These are phyloP conservation scores for Russula vinacea DNA, from an alignment of 768 basidiomycete genomes.

Conservation along the genomic window DNA sequence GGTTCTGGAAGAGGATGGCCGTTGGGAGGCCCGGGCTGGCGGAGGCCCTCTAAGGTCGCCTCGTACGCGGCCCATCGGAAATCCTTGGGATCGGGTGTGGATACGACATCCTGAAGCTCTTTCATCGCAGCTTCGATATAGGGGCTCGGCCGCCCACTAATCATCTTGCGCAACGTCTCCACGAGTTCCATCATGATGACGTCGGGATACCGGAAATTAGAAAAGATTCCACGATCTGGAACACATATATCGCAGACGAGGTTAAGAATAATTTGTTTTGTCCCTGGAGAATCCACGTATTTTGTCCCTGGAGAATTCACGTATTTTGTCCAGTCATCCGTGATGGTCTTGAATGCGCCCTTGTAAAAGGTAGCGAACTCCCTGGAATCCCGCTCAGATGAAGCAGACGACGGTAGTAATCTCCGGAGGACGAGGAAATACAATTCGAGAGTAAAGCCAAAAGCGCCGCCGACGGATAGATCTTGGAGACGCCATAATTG, in stretches of 20 bases:
- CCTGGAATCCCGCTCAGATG: neutral
- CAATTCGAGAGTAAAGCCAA: constrained; percentile 6
- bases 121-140: neutral
- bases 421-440: neutral
- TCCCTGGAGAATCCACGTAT: neutral
- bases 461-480: neutral
- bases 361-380: neutral
- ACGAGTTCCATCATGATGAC: constrained; percentile 3
- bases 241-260: constrained; percentile 10
- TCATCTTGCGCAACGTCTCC: neutral
- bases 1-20: no score
- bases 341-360: neutral
- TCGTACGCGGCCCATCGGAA: neutral
- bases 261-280: neutral
- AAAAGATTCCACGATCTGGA: constrained; percentile 1
- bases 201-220: neutral
- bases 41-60: neutral
- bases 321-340: neutral
- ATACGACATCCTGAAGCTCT: neutral
- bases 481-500: constrained; percentile 11
- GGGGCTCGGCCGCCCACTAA: neutral
- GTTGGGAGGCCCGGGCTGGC: no score
- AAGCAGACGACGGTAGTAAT: neutral
- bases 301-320: neutral
- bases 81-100: neutral